Base-by-base conservation (phyloP, 108 stramenopile species). In the Schizochytrium sp. region DNA sequence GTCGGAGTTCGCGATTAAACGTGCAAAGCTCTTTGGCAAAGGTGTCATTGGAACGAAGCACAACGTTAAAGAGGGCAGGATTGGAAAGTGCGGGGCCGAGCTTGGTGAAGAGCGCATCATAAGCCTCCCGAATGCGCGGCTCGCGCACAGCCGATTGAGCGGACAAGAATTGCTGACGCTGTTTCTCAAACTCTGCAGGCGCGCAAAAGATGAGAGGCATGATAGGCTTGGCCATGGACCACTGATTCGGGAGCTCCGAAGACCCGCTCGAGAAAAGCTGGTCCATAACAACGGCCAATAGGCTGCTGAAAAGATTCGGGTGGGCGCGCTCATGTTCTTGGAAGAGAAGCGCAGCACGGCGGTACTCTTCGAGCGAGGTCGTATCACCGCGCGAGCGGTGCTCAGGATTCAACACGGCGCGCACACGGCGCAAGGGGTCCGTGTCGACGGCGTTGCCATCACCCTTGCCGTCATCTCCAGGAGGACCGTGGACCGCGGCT, bases 291-390 rank as follows among this genome's bases (percentile, higher is more conserved):
- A 53, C 48, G 10, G 76, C 76, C n/a, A 83, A 45, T 16, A 83
- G 23, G 48, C 76, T 83, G 76, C 76, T 53, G n/a, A 83, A 83
- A 44, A 45, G 51, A 23, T 90, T 57, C 18, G 87, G 91, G 51
- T 90, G 83, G 14, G 87, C 28, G 28, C 60, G 55, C 55, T 58
- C 88, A 25, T 57, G 89, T 71, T 91, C 45, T 60, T 91, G 63
- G 88, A 93, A 92, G 41, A 92, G 92, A 0, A 44, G 16, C 21
- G 92, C 92, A 5, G 90, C 58, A 5, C 91, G 48, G 19, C 90
- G 87, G 88, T 93, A 93, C 90, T 90, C 83, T 43, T 83, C 76
- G 12, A 83, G 51, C 19, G 48, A 53, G 23, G 76, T 83, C 19
- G 76, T 83, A 83, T 83, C 76, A 12, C 76, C 76, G 28, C 76